Conservation (phyloP, 306 rosid genomes). For the Cucurbita moschata region DNA sequence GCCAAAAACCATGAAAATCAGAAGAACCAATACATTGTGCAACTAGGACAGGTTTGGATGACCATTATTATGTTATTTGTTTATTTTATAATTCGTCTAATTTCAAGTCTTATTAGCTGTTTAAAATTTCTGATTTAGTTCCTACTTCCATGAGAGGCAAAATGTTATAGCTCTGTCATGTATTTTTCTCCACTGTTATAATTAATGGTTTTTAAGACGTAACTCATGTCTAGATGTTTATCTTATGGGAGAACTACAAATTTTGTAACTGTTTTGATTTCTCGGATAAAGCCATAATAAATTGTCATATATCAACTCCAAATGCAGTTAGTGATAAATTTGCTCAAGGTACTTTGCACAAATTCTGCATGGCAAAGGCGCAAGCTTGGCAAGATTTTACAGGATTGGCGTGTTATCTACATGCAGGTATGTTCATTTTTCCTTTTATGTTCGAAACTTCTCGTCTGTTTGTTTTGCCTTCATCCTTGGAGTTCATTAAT, state of each 20-base stretch:
- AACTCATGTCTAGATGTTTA: background rate
- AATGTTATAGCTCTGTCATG: background rate
- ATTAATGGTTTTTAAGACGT: background rate
- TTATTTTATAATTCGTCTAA: background rate
- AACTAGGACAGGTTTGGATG: constrained; percentile 72
- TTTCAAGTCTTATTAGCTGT: background rate
- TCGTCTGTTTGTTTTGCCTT: constrained; percentile 1
- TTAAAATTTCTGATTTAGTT: background rate
- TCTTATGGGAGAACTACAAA: background rate
- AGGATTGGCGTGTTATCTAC: constrained; percentile 82
- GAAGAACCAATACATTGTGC: constrained; percentile 53
- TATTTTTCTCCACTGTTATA: background rate
- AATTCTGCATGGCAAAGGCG: constrained; percentile 98
- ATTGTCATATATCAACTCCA: constrained; percentile 10
- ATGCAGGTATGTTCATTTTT: constrained; percentile 50
- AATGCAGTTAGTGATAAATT: constrained; percentile 64
- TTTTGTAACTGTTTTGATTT: background rate
- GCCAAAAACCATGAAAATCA: constrained; percentile 60
- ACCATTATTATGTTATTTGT: background rate
- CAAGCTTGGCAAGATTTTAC: constrained; percentile 89
- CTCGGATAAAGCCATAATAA: constrained; percentile 9
- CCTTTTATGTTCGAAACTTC: background rate
- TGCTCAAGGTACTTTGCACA: constrained; percentile 77
- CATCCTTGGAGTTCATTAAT: background rate
- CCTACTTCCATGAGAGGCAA: background rate